Evolutionary conservation across 257 asterid species (phyloP).

Genomic region (Perilla frutescens): DNA sequence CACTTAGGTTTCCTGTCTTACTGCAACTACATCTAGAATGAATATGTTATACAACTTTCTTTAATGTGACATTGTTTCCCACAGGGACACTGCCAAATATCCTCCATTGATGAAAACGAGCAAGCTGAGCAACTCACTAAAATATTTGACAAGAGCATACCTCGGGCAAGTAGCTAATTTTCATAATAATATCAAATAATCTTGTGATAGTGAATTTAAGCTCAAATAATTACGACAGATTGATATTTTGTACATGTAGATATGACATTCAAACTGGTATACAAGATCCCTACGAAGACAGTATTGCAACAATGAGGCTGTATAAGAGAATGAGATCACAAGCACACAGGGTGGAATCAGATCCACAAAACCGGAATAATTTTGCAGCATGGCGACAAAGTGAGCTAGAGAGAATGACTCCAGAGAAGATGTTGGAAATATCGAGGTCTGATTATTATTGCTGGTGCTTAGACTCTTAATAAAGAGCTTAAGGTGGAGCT

Average conservation of each 20-base stretch:
- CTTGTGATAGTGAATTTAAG: background rate
- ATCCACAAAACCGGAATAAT: slow-evolving; percentile 73
- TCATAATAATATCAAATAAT: background rate
- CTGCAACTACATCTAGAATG: slow-evolving; percentile 4
- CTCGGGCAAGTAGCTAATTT: slow-evolving; percentile 65
- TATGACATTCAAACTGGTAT: slow-evolving; percentile 80
- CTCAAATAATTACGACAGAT: background rate
- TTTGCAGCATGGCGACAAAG: slow-evolving; percentile 72
- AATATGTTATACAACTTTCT: background rate
- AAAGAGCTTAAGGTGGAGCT: slow-evolving; percentile 8
- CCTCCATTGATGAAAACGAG: slow-evolving; percentile 91
- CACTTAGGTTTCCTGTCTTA: background rate
- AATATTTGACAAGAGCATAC: slow-evolving; percentile 74
- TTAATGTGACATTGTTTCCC: background rate
- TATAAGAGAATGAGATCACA: slow-evolving; percentile 82
- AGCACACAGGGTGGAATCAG: slow-evolving; percentile 61
- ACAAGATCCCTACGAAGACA: slow-evolving; percentile 93
- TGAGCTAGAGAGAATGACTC: slow-evolving; percentile 86
- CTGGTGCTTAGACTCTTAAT: slow-evolving; percentile 82
- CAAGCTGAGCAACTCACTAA: slow-evolving; percentile 94
- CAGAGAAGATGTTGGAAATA: slow-evolving; percentile 69
- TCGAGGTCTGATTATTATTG: slow-evolving; percentile 88
- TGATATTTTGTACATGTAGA: slow-evolving; percentile 39
- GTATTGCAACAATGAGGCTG: slow-evolving; percentile 79
- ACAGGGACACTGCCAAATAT: slow-evolving; percentile 86